Conservation (phyloP, 2,329 filamentous ascomycete genomes). For the Colletotrichum liriopes region DNA sequence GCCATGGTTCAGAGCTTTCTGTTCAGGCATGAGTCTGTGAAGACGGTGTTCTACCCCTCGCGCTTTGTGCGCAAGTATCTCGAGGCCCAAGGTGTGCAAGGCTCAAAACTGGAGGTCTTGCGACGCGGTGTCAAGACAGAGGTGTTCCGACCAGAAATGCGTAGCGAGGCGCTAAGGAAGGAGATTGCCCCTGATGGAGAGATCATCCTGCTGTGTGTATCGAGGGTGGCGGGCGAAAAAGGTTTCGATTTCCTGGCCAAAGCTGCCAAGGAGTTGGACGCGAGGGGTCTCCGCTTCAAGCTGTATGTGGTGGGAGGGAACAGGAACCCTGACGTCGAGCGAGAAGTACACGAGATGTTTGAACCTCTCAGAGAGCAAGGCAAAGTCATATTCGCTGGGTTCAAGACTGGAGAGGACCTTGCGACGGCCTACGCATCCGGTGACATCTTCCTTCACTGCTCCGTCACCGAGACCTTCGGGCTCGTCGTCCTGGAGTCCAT, state of each 20-base stretch:
- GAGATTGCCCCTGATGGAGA: slow-evolving; percentile 74
- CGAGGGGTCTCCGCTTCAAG: slow-evolving; percentile 71
- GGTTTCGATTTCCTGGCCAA: slow-evolving; percentile 78
- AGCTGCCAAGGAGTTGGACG: slow-evolving; percentile 68
- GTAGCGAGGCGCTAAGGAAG: slow-evolving; percentile 66
- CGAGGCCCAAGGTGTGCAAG: slow-evolving; percentile 68
- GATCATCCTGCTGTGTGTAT: slow-evolving; percentile 76
- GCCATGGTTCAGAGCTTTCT: slow-evolving; percentile 76
- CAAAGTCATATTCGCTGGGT: slow-evolving; percentile 77
- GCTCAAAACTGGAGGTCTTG: slow-evolving; percentile 71
- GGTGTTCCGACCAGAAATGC: slow-evolving; percentile 70
- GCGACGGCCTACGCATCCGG: slow-evolving; percentile 78
- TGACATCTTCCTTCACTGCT: slow-evolving; percentile 81
- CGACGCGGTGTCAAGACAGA: slow-evolving; percentile 77
- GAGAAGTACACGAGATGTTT: slow-evolving; percentile 74
- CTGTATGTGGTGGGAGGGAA: slow-evolving; percentile 80
- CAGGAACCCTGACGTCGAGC: slow-evolving; percentile 73
- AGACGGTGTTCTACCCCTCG: slow-evolving; percentile 80
- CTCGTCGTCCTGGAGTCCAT: slow-evolving; percentile 80
- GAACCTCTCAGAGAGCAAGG: slow-evolving; percentile 61
- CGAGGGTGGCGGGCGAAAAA: slow-evolving; percentile 79
- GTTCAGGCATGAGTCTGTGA: slow-evolving; percentile 73
- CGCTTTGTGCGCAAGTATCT: slow-evolving; percentile 75
- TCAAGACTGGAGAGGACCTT: slow-evolving; percentile 72
- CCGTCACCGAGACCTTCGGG: slow-evolving; percentile 80